A percentile compares a stretch with the other conserved stretches of the same genome.
phyloP scores from a whole-genome alignment of 1,284 basidiomycete species.

The Microbotryomycetes sp. region DNA sequence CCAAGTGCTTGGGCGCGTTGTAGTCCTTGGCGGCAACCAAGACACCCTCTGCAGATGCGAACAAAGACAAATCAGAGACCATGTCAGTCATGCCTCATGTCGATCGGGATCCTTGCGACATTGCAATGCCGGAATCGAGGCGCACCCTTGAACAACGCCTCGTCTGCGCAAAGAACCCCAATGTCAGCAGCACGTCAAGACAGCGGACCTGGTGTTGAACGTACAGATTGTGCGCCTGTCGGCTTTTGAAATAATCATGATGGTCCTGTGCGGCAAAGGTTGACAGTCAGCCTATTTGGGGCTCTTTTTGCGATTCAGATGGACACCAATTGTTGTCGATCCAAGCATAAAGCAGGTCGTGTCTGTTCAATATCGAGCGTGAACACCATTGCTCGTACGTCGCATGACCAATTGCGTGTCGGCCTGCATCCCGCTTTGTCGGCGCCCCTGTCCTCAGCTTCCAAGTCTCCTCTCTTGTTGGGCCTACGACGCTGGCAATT shows the following conservation, averaged over 20 bases:
- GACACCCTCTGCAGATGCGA: slow-evolving; percentile 68
- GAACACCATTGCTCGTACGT: too few species aligned
- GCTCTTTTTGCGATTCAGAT: too few species aligned
- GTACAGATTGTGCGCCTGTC: slow-evolving; percentile 38
- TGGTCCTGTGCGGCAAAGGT: slow-evolving; percentile 19
- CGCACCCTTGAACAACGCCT: slow-evolving; percentile 95
- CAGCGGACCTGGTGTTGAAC: not conserved
- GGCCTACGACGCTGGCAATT: too few species aligned
- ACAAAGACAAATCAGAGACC: not conserved
- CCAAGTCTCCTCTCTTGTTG: too few species aligned
- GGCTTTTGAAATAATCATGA: slow-evolving; percentile 41
- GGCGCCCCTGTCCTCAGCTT: too few species aligned
- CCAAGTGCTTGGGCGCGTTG: slow-evolving; percentile 91
- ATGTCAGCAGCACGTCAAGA: not conserved
- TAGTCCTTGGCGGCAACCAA: slow-evolving; percentile 99
- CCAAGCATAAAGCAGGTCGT: too few species aligned
- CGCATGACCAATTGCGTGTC: too few species aligned
- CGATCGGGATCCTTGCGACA: too few species aligned
- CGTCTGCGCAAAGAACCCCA: slow-evolving; percentile 47
- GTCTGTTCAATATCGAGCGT: too few species aligned
- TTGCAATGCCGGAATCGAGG: slow-evolving; percentile 18
- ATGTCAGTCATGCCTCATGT: not conserved
- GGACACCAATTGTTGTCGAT: too few species aligned
- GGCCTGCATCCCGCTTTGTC: too few species aligned
- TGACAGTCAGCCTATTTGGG: too few species aligned